Evolutionary conservation across 257 asterid species (phyloP).

Genomic region (Lantana camara): DNA sequence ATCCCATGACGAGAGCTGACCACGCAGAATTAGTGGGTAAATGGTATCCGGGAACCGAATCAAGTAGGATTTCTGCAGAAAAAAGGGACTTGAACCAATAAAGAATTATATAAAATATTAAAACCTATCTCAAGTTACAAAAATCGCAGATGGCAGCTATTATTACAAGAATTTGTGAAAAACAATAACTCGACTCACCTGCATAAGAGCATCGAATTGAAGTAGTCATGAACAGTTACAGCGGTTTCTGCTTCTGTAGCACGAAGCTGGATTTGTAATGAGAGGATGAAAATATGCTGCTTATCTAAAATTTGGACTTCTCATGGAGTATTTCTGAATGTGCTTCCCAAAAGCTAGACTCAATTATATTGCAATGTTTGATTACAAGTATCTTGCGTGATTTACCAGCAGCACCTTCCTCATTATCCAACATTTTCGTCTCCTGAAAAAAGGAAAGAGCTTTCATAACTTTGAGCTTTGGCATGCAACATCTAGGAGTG

Average conservation of each 20-base stretch:
- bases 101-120: too few relatives aligned
- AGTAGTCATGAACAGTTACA: too few relatives aligned
- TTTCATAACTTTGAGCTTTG: background rate
- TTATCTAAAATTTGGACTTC: conserved; percentile 23
- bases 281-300: background rate
- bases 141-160: too few relatives aligned
- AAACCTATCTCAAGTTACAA: too few relatives aligned
- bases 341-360: conserved; percentile 61
- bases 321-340: conserved; percentile 67
- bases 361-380: conserved; percentile 65
- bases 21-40: background rate
- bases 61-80: background rate
- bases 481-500: too few relatives aligned
- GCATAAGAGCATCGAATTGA: too few relatives aligned
- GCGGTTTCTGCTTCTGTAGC: too few relatives aligned
- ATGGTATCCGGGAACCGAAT: too few relatives aligned
- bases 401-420: conserved; percentile 40
- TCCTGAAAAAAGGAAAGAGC: conserved; percentile 37
- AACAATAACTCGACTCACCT: too few relatives aligned
- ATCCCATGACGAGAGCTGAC: background rate
- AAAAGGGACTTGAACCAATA: too few relatives aligned
- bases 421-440: conserved; percentile 25
- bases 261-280: too few relatives aligned
- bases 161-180: too few relatives aligned
- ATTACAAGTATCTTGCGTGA: conserved; percentile 51